Evolutionary conservation across 164 flowering plant genomes (phyloP).

Genomic region (Hamamelis virginiana): DNA sequence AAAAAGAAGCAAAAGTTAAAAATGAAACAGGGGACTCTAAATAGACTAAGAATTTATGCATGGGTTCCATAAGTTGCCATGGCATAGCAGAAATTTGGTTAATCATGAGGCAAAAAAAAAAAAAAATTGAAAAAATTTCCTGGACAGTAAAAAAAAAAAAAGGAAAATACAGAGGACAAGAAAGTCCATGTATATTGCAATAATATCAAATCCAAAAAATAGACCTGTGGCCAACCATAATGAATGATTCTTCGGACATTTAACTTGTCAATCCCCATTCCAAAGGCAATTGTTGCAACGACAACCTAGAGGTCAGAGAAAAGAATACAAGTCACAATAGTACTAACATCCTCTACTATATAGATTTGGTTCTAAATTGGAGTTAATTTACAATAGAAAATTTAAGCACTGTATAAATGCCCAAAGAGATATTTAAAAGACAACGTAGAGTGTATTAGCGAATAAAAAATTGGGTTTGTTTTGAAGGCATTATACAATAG

Average conservation of each 20-base stretch:
- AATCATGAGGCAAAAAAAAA: too few relatives aligned
- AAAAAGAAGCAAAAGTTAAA: background rate
- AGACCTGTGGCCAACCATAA: slow-evolving; percentile 98
- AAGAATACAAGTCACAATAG: background rate
- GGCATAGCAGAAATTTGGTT: too few relatives aligned
- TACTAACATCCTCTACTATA: background rate
- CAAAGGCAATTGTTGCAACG: slow-evolving; percentile 97
- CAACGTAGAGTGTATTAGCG: too few relatives aligned
- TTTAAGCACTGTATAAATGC: background rate
- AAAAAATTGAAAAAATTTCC: too few relatives aligned
- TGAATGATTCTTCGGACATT: slow-evolving; percentile 87
- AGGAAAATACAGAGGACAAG: background rate
- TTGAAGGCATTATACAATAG: too few relatives aligned
- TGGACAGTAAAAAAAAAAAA: background rate
- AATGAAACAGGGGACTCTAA: too few relatives aligned
- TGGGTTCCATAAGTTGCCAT: too few relatives aligned
- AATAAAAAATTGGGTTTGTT: too few relatives aligned
- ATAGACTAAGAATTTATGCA: too few relatives aligned
- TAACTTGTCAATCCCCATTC: slow-evolving; percentile 95
- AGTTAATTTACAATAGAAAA: background rate
- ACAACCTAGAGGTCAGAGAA: slow-evolving; percentile 53
- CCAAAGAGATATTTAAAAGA: too few relatives aligned
- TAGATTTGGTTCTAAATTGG: background rate
- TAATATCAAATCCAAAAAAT: slow-evolving; percentile 2
- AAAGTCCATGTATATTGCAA: background rate